Conservation (phyloP, 139 green algal genomes). For the Gonium pectorale region DNA sequence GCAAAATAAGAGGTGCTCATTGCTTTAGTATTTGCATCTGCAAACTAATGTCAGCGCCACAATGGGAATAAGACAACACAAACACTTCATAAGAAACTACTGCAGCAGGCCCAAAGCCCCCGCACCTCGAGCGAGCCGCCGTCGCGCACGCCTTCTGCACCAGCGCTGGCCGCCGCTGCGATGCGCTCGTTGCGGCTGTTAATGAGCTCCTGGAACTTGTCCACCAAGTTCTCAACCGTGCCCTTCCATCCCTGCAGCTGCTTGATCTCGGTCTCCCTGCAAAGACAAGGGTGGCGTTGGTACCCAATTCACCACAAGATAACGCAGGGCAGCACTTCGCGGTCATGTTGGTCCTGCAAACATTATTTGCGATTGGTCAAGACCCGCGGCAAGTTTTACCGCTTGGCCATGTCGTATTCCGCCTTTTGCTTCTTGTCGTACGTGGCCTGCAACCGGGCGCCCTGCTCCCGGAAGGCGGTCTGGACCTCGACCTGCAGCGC, state of each 20-base stretch:
- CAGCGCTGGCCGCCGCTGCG: neutral
- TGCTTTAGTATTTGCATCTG: too few relatives aligned
- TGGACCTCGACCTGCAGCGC: slow-evolving; percentile 87
- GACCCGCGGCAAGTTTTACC: too few relatives aligned
- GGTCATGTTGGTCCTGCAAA: too few relatives aligned
- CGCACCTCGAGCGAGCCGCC: too few relatives aligned
- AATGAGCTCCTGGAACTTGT: slow-evolving; percentile 67
- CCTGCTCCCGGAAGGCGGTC: slow-evolving; percentile 86
- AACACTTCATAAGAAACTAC: neutral
- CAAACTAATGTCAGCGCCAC: too few relatives aligned
- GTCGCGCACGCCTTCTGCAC: neutral
- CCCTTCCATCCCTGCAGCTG: slow-evolving; percentile 83
- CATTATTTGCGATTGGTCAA: too few relatives aligned
- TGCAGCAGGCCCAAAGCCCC: too few relatives aligned
- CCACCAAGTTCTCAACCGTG: slow-evolving; percentile 72
- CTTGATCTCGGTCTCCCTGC: slow-evolving; percentile 85
- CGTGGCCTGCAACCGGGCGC: slow-evolving; percentile 78
- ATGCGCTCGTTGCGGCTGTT: neutral
- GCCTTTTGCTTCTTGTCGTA: slow-evolving; percentile 81
- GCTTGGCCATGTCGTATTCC: slow-evolving; percentile 79
- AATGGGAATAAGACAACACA: neutral
- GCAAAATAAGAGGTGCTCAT: neutral
- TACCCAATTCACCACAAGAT: too few relatives aligned
- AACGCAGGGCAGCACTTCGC: too few relatives aligned
- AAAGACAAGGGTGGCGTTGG: too few relatives aligned